Percentiles rank a stretch among this genome's conserved stretches.
These are phyloP conservation scores for Juglanconis juglandina DNA, from an alignment of 2,329 filamentous ascomycete species.

Conservation along the genomic window DNA sequence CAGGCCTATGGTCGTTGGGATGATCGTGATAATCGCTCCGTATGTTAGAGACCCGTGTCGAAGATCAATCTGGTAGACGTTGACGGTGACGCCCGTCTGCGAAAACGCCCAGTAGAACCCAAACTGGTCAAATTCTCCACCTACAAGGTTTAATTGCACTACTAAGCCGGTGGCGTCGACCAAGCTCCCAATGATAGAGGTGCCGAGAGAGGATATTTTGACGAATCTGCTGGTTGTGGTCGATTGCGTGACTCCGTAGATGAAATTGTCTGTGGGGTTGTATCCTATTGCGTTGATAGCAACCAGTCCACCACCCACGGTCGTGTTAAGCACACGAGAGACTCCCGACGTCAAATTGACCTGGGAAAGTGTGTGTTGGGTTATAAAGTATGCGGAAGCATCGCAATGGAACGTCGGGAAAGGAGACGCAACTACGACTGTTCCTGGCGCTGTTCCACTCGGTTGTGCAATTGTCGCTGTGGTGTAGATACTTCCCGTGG, in stretches of 20 bases:
- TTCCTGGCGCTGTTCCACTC: neutral
- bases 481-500: neutral
- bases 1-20: neutral
- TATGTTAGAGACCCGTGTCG: neutral
- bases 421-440: neutral
- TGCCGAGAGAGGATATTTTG: neutral
- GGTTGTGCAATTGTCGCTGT: neutral
- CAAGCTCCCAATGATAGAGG: neutral
- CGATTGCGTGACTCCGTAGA: neutral
- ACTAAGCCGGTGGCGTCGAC: neutral
- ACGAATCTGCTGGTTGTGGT: neutral
- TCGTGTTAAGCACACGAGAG: neutral
- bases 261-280: neutral
- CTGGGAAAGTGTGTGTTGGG: neutral
- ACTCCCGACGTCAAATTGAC: neutral
- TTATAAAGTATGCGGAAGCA: neutral
- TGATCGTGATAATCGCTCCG: neutral
- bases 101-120: neutral
- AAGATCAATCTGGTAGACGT: neutral
- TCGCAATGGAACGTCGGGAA: neutral
- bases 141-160: neutral
- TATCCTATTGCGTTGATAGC: neutral
- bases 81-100: neutral
- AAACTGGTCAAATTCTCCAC: neutral
- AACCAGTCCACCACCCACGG: neutral